Evolutionary conservation across 495 filamentous ascomycete genomes (phyloP).

Genomic region (Penicillium tannophilum): DNA sequence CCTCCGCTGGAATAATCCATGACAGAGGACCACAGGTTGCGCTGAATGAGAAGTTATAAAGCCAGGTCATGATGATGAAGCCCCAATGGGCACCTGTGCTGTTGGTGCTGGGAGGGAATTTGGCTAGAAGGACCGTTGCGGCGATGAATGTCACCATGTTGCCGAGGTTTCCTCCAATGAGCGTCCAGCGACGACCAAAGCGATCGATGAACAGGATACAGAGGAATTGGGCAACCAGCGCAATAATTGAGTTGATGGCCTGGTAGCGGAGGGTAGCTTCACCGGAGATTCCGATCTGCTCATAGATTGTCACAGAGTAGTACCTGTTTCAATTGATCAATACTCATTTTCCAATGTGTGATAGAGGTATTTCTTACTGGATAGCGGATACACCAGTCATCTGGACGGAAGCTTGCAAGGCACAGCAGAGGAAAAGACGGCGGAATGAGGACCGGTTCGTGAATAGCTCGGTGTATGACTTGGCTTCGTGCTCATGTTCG

Average conservation of each 20-base stretch:
- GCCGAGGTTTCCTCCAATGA: constrained; percentile 66
- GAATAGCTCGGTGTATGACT: constrained; percentile 68
- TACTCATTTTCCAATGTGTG: not conserved
- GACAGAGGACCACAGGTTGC: constrained; percentile 62
- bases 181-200: constrained; percentile 63
- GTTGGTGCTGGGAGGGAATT: constrained; percentile 53
- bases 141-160: constrained; percentile 62
- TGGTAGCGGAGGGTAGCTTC: constrained; percentile 71
- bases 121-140: constrained; percentile 51
- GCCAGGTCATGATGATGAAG: constrained; percentile 72
- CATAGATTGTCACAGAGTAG: constrained; percentile 66
- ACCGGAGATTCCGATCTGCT: constrained; percentile 65
- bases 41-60: constrained; percentile 71
- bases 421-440: constrained; percentile 65
- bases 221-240: constrained; percentile 62
- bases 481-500: constrained; percentile 65
- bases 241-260: constrained; percentile 69
- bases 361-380: constrained; percentile 42
- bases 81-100: constrained; percentile 67
- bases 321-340: constrained; percentile 42
- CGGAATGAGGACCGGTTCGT: constrained; percentile 65
- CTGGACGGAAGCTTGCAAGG: constrained; percentile 68
- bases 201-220: constrained; percentile 71
- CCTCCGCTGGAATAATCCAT: constrained; percentile 69
- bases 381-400: constrained; percentile 76